A percentile compares a stretch with the other conserved stretches of the same genome.
Evolutionary conservation across 495 filamentous ascomycete genomes (phyloP).

Genomic region (Penicillium ochrochloron): DNA sequence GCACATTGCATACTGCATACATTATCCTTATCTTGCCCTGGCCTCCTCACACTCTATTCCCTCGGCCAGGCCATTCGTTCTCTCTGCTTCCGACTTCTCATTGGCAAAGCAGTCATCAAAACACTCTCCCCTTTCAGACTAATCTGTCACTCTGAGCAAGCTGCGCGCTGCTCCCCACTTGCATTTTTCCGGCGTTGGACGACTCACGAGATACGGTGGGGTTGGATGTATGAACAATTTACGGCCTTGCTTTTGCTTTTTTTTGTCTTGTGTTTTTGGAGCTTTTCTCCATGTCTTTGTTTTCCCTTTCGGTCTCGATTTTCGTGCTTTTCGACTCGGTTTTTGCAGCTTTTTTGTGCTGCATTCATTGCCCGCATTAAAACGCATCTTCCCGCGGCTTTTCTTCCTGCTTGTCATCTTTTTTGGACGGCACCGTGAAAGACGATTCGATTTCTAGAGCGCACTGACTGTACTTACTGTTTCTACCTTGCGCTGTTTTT

Average conservation of each 20-base stretch:
- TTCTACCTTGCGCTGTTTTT: constrained; percentile 29
- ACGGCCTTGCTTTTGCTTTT: constrained; percentile 32
- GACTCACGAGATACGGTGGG: constrained; percentile 47
- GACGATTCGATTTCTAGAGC: constrained; percentile 48
- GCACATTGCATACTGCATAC: constrained; percentile 4
- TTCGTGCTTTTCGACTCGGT: constrained; percentile 23
- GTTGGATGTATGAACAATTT: constrained; percentile 54
- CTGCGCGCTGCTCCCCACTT: constrained; percentile 6
- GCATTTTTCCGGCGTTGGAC: constrained; percentile 50
- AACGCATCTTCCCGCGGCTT: constrained; percentile 37
- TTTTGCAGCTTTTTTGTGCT: constrained; percentile 22
- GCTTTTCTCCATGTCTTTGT: constrained; percentile 35
- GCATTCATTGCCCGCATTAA: constrained; percentile 24
- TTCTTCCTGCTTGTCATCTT: constrained; percentile 36
- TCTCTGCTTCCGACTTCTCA: background rate
- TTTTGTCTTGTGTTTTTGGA: constrained; percentile 35
- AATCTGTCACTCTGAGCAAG: constrained; percentile 9
- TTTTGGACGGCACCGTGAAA: constrained; percentile 44
- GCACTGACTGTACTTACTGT: constrained; percentile 47
- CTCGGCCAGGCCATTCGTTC: background rate
- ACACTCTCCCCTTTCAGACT: constrained; percentile 1
- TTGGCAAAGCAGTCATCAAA: background rate
- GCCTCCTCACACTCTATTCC: background rate
- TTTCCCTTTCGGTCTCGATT: constrained; percentile 24
- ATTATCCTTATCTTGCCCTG: background rate